A percentile compares a stretch with the other conserved stretches of the same genome.
These are phyloP conservation scores for Komagataella mondaviorum DNA, from an alignment of 805 yeast genomes.

Conservation along the genomic window DNA sequence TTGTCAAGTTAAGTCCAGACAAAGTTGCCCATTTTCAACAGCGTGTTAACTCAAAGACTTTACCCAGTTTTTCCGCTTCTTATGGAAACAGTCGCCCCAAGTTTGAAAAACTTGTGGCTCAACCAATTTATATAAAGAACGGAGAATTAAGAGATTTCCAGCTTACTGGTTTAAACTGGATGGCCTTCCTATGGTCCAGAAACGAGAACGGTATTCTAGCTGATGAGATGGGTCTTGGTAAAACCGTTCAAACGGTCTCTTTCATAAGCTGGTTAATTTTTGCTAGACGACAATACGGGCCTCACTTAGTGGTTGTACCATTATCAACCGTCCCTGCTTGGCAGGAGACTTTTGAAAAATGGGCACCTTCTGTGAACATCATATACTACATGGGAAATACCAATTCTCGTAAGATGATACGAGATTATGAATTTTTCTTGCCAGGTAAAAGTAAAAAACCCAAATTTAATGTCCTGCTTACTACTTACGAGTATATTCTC, in stretches of 20 bases:
- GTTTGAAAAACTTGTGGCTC: slow-evolving; percentile 75
- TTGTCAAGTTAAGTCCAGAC: slow-evolving; percentile 72
- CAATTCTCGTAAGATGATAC: slow-evolving; percentile 64
- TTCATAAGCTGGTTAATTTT: slow-evolving; percentile 90
- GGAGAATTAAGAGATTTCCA: slow-evolving; percentile 96
- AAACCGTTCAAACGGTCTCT: slow-evolving; percentile 93
- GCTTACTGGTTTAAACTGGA: slow-evolving; percentile 96
- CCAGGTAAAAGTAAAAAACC: slow-evolving; percentile 49
- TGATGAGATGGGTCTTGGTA: slow-evolving; percentile 98
- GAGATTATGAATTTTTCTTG: slow-evolving; percentile 73
- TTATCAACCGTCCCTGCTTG: slow-evolving; percentile 94
- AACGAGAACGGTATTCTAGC: slow-evolving; percentile 96
- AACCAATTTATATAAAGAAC: slow-evolving; percentile 80
- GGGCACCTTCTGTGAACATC: slow-evolving; percentile 96
- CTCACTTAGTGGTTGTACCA: slow-evolving; percentile 94
- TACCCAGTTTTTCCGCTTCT: slow-evolving; percentile 69
- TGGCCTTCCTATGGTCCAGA: slow-evolving; percentile 97
- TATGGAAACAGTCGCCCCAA: slow-evolving; percentile 70
- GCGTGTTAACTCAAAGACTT: slow-evolving; percentile 68
- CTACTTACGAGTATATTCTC: slow-evolving; percentile 92
- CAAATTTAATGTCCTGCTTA: slow-evolving; percentile 81
- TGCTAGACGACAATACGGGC: slow-evolving; percentile 95
- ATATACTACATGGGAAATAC: slow-evolving; percentile 90
- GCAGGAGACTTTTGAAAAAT: slow-evolving; percentile 96
- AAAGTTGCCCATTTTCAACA: slow-evolving; percentile 76